Evolutionary conservation across 2,329 filamentous ascomycete genomes (phyloP).

Genomic region (Colletotrichum gigasporum): DNA sequence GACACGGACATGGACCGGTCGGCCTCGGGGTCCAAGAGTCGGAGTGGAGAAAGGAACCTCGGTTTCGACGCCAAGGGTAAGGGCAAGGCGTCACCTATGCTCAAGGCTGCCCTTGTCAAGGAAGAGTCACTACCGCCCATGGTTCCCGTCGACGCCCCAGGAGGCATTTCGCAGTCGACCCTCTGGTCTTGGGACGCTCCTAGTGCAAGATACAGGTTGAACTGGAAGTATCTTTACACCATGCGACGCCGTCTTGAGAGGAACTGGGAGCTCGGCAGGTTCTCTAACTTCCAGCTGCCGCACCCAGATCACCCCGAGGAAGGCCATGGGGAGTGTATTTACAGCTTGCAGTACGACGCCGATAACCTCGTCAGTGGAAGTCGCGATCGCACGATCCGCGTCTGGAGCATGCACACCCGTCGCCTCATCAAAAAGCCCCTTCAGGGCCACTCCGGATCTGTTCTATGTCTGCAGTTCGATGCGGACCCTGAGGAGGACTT

Average conservation of each 20-base stretch:
- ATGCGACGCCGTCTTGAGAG: slow-evolving; percentile 85
- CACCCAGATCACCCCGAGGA: slow-evolving; percentile 83
- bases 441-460: slow-evolving; percentile 82
- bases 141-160: slow-evolving; percentile 39
- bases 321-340: slow-evolving; percentile 91
- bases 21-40: slow-evolving; percentile 40
- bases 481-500: slow-evolving; percentile 86
- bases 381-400: slow-evolving; percentile 84
- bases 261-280: slow-evolving; percentile 90
- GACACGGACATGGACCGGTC: slow-evolving; percentile 48
- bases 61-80: slow-evolving; percentile 43
- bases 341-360: slow-evolving; percentile 88
- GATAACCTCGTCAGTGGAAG: slow-evolving; percentile 94
- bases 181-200: slow-evolving; percentile 61
- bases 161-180: slow-evolving; percentile 51
- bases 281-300: slow-evolving; percentile 87
- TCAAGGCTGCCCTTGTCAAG: slow-evolving; percentile 29
- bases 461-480: slow-evolving; percentile 95
- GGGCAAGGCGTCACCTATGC: slow-evolving; percentile 30
- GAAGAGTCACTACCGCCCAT: slow-evolving; percentile 43
- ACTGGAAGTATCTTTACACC: slow-evolving; percentile 94
- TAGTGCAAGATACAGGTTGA: slow-evolving; percentile 70
- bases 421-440: slow-evolving; percentile 81
- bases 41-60: slow-evolving; percentile 41
- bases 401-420: slow-evolving; percentile 89